These are phyloP conservation scores for Aspergillus ochraceoroseus DNA, from an alignment of 2,329 filamentous ascomycete species.

Conservation along the genomic window DNA sequence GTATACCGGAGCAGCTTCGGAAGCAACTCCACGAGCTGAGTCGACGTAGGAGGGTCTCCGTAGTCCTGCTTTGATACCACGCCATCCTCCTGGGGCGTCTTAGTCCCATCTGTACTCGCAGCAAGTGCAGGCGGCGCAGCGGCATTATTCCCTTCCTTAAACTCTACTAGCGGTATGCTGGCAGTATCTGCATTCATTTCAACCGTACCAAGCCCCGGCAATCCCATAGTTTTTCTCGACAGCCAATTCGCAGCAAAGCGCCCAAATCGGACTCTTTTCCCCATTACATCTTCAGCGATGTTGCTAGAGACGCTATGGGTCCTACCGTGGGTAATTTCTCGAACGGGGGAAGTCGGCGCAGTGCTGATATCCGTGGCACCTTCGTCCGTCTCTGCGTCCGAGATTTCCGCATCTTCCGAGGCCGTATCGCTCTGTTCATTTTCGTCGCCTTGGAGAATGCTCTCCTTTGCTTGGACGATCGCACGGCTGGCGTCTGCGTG, in stretches of 20 bases:
- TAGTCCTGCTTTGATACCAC: conserved; percentile 6
- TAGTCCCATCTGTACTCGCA: conserved; percentile 15
- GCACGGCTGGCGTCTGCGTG: conserved; percentile 68
- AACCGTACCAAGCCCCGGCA: conserved; percentile 66
- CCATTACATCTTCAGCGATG: conserved; percentile 84
- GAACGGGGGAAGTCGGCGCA: conserved; percentile 26
- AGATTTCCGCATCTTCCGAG: conserved; percentile 23
- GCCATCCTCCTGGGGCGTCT: conserved; percentile 6
- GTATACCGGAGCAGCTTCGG: conserved; percentile 81
- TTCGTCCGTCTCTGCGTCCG: conserved; percentile 29
- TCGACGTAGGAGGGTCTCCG: conserved; percentile 19
- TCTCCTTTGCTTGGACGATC: conserved; percentile 58
- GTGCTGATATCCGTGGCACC: conserved; percentile 28
- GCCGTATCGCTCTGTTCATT: conserved; percentile 32
- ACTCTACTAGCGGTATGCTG: conserved; percentile 22
- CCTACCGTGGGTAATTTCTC: conserved; percentile 24
- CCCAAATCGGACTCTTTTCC: conserved; percentile 75
- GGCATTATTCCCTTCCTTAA: conserved; percentile 7
- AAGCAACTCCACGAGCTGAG: conserved; percentile 56
- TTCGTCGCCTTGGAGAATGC: conserved; percentile 40
- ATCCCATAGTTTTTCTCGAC: conserved; percentile 73
- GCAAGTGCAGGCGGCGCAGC: conserved; percentile 8
- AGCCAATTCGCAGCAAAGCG: conserved; percentile 91
- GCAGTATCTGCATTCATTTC: conserved; percentile 41
- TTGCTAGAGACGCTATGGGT: conserved; percentile 46